Base-by-base conservation (phyloP, 176 grass and related monocot genomes). In the Oryza meyeriana region DNA sequence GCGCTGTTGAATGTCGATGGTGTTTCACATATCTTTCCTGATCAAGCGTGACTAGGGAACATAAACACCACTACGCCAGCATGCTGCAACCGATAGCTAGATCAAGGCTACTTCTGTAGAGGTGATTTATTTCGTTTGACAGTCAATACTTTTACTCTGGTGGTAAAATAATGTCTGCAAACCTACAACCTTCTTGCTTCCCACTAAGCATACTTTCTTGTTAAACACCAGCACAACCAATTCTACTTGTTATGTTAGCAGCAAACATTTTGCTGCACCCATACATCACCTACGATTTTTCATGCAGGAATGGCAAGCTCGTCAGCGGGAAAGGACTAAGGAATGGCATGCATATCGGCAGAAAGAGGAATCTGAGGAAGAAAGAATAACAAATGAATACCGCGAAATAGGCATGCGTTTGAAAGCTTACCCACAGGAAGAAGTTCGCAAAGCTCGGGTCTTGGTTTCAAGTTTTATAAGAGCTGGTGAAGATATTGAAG, bases 381-480 rank as follows among this genome's bases (percentile, higher is more conserved):
- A 92, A 63, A 86, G 40, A 81, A 91, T 72, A 73, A 91, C 59
- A 69, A 88, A 89, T 62, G 92, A 93, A 52, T 98, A 98, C 79
- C 72, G 84, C 64, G 95, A 94, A 61, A 94, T 98, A 69, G 95
- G 95, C 47, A 94, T 93, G 90, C 86, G 92, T 39, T 75, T 98
- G 75, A 98, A 98, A 84, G 88, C 79, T 70, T 98, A 94, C 71
- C 95, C 92, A 86, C 85, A 93, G 75, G 95, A 98, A 89, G 92
- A 98, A 81, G 90, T 98, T 75, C 12, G 88, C 35, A 93, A 93
- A 93, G 88, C 92, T 65, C 91, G 92, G 61, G 84, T 94, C 64
- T 79, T 98, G 85, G 92, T 98, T 90, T 98, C 95, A 83, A 92
- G 80, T 84, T 98, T 98, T 47, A 93, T 98, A 75, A 85, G 81